A percentile compares a stretch with the other conserved stretches of the same genome.
Evolutionary conservation across 2,329 filamentous ascomycete species (phyloP).

Genomic region (Cyphellophora europaea): DNA sequence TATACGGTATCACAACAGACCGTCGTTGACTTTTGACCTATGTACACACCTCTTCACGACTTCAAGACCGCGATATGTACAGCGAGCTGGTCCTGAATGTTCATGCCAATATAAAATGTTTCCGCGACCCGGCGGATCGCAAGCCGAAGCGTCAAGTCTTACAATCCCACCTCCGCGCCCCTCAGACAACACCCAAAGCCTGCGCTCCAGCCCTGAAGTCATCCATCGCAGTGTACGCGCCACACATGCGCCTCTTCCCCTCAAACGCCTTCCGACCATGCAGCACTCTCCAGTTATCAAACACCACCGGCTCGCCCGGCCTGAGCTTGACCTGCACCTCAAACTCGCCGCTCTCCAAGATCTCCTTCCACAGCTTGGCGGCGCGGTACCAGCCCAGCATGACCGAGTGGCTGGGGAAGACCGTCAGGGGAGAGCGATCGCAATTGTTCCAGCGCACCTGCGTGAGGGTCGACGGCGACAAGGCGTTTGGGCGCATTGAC

Average conservation of each 20-base stretch:
- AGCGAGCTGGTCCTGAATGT: too few species aligned
- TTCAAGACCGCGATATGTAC: too few species aligned
- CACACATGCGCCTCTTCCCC: constrained; percentile 79
- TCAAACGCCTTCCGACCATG: constrained; percentile 79
- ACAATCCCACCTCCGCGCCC: too few species aligned
- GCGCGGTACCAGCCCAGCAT: constrained; percentile 63
- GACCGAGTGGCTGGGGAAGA: constrained; percentile 35
- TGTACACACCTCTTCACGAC: too few species aligned
- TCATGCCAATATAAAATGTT: too few species aligned
- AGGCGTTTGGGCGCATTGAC: too few species aligned
- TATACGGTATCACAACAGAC: too few species aligned
- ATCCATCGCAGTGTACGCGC: constrained; percentile 62
- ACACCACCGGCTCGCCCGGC: constrained; percentile 73
- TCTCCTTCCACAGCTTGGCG: constrained; percentile 61
- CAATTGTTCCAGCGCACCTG: constrained; percentile 91
- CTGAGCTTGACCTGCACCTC: constrained; percentile 74
- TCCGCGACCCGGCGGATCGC: too few species aligned
- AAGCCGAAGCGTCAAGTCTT: too few species aligned
- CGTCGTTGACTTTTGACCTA: too few species aligned
- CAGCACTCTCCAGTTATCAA: constrained; percentile 92
- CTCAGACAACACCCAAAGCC: constrained; percentile 5
- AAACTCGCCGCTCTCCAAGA: constrained; percentile 55
- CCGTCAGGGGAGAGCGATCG: constrained; percentile 63
- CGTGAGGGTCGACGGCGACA: constrained; percentile 33
- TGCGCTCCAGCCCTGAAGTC: constrained; percentile 15